These are phyloP conservation scores for Moesziomyces sp. DNA, from an alignment of 1,284 basidiomycete species.

Conservation along the genomic window DNA sequence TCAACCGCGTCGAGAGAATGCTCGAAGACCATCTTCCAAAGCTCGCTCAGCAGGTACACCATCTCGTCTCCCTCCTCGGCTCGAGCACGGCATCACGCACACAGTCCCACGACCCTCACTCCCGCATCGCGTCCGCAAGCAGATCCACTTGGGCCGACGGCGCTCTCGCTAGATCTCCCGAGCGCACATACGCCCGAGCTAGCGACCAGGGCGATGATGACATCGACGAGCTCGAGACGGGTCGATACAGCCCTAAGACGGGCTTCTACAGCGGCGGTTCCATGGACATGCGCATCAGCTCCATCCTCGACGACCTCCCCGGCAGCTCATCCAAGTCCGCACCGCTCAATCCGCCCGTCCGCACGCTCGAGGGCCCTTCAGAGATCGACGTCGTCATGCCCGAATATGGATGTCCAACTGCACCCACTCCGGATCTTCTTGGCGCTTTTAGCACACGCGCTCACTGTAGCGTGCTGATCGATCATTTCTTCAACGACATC, in stretches of 20 bases:
- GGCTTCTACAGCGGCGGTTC: slow-evolving; percentile 52
- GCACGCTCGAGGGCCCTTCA: slow-evolving; percentile 37
- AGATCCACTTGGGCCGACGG: slow-evolving; percentile 13
- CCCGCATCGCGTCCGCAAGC: slow-evolving; percentile 2
- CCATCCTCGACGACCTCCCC: slow-evolving; percentile 48
- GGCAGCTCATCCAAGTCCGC: slow-evolving; percentile 39
- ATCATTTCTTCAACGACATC: slow-evolving; percentile 59
- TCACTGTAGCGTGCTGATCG: slow-evolving; percentile 44
- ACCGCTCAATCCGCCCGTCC: slow-evolving; percentile 38
- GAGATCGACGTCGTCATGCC: slow-evolving; percentile 55
- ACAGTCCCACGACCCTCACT: neutral
- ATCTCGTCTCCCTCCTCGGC: slow-evolving; percentile 13
- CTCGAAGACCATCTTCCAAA: slow-evolving; percentile 51
- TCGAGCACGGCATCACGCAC: neutral
- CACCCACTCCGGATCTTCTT: slow-evolving; percentile 43
- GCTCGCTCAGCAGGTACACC: slow-evolving; percentile 38
- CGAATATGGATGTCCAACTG: slow-evolving; percentile 52
- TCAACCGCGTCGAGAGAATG: slow-evolving; percentile 52
- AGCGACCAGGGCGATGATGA: slow-evolving; percentile 40
- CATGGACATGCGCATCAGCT: slow-evolving; percentile 56
- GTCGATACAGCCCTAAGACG: slow-evolving; percentile 46
- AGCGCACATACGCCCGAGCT: slow-evolving; percentile 6
- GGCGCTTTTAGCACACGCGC: slow-evolving; percentile 45
- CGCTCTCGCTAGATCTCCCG: slow-evolving; percentile 17
- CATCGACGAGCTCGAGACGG: slow-evolving; percentile 50